phyloP scores from a whole-genome alignment of 768 basidiomycete genomes.

The Lanmaoa rubissima region DNA sequence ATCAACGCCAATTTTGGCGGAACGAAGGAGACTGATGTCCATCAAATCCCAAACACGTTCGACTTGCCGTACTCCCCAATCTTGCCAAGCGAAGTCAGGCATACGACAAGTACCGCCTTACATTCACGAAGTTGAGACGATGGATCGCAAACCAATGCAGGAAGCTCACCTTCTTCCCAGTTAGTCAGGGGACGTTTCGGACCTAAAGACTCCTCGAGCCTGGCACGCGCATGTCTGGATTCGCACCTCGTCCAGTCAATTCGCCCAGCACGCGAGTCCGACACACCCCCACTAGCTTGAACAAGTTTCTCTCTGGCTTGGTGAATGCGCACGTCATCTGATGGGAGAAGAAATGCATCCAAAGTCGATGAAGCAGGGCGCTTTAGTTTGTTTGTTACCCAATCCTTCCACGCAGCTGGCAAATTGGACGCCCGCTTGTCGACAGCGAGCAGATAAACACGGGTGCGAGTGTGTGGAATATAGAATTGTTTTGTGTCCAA shows the following conservation, averaged over 20 bases:
- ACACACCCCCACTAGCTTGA: conserved; percentile 53
- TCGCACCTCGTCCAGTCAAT: conserved; percentile 94
- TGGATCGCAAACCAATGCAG: not conserved
- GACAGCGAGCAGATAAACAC: conserved; percentile 83
- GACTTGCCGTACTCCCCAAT: conserved; percentile 91
- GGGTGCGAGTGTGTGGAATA: conserved; percentile 91
- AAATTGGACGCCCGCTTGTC: conserved; percentile 59
- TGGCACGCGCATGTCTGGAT: conserved; percentile 83
- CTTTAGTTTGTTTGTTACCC: conserved; percentile 59
- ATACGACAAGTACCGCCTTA: conserved; percentile 80
- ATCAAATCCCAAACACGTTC: conserved; percentile 95
- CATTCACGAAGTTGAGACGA: not conserved
- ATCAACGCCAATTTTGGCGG: conserved; percentile 77
- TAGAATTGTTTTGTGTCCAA: conserved; percentile 90
- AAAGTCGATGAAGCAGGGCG: conserved; percentile 87
- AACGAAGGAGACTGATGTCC: conserved; percentile 86
- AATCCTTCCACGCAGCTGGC: conserved; percentile 66
- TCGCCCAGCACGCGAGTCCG: conserved; percentile 68
- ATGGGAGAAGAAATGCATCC: conserved; percentile 87
- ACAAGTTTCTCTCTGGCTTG: conserved; percentile 84
- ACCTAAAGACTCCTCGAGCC: conserved; percentile 81
- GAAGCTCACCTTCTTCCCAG: conserved; percentile 81
- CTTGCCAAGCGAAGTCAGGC: conserved; percentile 88
- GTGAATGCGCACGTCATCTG: conserved; percentile 90
- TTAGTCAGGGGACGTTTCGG: conserved; percentile 81